These are phyloP conservation scores for Aspergillus udagawae DNA, from an alignment of 2,329 filamentous ascomycete genomes.

Conservation along the genomic window DNA sequence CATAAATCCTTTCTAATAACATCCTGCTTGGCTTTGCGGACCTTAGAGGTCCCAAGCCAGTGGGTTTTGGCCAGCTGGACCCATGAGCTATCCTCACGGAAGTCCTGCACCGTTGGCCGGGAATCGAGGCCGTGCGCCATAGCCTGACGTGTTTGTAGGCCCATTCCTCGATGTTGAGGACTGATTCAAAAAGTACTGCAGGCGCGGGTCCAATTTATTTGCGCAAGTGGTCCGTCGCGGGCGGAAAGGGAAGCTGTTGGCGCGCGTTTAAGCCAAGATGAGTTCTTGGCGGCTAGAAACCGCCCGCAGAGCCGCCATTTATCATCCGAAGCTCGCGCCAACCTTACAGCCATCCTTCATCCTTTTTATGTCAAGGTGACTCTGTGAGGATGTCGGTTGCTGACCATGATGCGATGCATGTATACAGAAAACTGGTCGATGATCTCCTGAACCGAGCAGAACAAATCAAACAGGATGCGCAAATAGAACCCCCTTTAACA, in stretches of 20 bases:
- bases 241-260: conserved; percentile 23
- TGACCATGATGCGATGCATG: conserved; percentile 31
- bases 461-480: conserved; percentile 53
- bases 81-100: conserved; percentile 45
- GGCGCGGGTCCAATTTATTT: conserved; percentile 47
- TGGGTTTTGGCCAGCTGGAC: conserved; percentile 72
- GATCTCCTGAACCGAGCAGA: conserved; percentile 58
- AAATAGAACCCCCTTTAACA: conserved; percentile 70
- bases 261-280: conserved; percentile 25
- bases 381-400: conserved; percentile 28
- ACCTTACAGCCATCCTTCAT: neutral
- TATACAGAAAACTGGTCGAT: conserved; percentile 53
- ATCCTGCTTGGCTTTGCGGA: conserved; percentile 73
- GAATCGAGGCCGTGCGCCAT: conserved; percentile 56
- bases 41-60: conserved; percentile 71
- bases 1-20: conserved; percentile 84
- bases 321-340: conserved; percentile 12
- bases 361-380: neutral
- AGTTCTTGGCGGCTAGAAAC: conserved; percentile 18
- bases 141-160: conserved; percentile 42
- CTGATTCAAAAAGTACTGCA: conserved; percentile 48
- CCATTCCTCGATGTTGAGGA: conserved; percentile 28
- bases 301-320: conserved; percentile 23
- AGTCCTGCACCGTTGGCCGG: conserved; percentile 40
- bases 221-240: conserved; percentile 26